A percentile compares a stretch with the other conserved stretches of the same genome.
phyloP scores from a whole-genome alignment of 108 stramenopile genomes.

The Nitzschia sp. region DNA sequence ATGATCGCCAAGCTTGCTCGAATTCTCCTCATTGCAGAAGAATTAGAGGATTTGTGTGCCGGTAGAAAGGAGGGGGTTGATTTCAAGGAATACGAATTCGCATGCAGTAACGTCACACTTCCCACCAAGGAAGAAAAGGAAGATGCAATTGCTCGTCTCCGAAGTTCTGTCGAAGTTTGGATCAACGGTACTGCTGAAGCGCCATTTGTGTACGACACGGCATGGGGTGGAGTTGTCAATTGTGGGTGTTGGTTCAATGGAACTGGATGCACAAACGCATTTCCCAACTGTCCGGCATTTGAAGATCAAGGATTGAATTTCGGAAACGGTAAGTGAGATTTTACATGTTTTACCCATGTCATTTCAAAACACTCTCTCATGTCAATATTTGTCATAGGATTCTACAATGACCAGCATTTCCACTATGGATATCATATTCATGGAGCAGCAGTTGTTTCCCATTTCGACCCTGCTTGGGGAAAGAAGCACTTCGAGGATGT shows the following conservation, averaged over 20 bases:
- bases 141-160: slow-evolving; percentile 52
- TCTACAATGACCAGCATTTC: slow-evolving; percentile 96
- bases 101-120: slow-evolving; percentile 48
- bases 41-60: slow-evolving; percentile 63
- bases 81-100: slow-evolving; percentile 22
- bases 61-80: slow-evolving; percentile 7
- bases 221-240: slow-evolving; percentile 88
- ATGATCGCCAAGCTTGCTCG: slow-evolving; percentile 89
- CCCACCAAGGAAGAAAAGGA: slow-evolving; percentile 50
- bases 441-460: slow-evolving; percentile 85
- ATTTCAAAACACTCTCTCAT: not conserved
- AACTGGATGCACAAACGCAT: slow-evolving; percentile 65
- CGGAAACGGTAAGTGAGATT: slow-evolving; percentile 62
- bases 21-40: slow-evolving; percentile 77
- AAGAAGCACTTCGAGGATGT: slow-evolving; percentile 76
- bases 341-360: not conserved
- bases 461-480: slow-evolving; percentile 85
- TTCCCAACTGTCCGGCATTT: slow-evolving; percentile 84
- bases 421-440: slow-evolving; percentile 87
- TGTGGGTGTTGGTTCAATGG: slow-evolving; percentile 87
- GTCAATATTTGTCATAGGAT: slow-evolving; percentile 23
- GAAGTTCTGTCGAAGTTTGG: slow-evolving; percentile 78
- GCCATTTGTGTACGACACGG: slow-evolving; percentile 81
- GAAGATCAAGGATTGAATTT: slow-evolving; percentile 85
- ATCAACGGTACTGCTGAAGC: slow-evolving; percentile 85